Evolutionary conservation across 2,329 filamentous ascomycete species (phyloP).

Genomic region (Cordyceps sp.): DNA sequence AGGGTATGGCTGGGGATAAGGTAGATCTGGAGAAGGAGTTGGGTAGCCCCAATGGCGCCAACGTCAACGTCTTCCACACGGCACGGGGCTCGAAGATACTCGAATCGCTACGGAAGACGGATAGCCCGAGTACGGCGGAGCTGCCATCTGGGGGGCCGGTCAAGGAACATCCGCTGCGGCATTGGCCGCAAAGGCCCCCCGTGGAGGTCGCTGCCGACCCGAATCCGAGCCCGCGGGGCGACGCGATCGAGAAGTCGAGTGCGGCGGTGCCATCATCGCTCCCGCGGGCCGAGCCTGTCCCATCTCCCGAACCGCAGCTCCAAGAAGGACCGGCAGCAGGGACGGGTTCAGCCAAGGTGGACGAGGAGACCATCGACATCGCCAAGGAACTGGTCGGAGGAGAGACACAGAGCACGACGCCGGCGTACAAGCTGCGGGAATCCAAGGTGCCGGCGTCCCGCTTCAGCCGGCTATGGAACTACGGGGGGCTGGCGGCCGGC

Average conservation of each 20-base stretch:
- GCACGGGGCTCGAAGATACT: slow-evolving; percentile 26
- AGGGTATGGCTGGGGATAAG: slow-evolving; percentile 1
- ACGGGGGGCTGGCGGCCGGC: slow-evolving; percentile 78
- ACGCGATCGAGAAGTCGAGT: neutral
- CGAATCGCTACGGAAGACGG: slow-evolving; percentile 15
- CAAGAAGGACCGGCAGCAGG: neutral
- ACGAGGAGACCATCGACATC: slow-evolving; percentile 6
- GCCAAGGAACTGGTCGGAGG: slow-evolving; percentile 10
- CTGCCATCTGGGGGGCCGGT: slow-evolving; percentile 6
- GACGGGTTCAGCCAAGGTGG: slow-evolving; percentile 1
- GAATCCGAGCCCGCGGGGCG: neutral
- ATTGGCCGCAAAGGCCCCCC: slow-evolving; percentile 15
- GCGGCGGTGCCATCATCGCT: neutral
- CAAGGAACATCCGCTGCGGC: slow-evolving; percentile 20
- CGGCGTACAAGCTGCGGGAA: slow-evolving; percentile 57
- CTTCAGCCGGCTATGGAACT: slow-evolving; percentile 83
- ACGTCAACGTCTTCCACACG: slow-evolving; percentile 33
- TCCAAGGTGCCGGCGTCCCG: slow-evolving; percentile 82
- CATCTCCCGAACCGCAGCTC: neutral
- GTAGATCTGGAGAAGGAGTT: slow-evolving; percentile 9
- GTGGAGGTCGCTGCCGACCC: slow-evolving; percentile 3
- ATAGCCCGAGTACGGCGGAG: slow-evolving; percentile 2
- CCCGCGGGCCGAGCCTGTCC: slow-evolving; percentile 1
- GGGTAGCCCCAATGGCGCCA: slow-evolving; percentile 21
- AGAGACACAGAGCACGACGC: slow-evolving; percentile 6